Conservation (phyloP, 1,284 basidiomycete species). For the Omphalotus olearius region DNA sequence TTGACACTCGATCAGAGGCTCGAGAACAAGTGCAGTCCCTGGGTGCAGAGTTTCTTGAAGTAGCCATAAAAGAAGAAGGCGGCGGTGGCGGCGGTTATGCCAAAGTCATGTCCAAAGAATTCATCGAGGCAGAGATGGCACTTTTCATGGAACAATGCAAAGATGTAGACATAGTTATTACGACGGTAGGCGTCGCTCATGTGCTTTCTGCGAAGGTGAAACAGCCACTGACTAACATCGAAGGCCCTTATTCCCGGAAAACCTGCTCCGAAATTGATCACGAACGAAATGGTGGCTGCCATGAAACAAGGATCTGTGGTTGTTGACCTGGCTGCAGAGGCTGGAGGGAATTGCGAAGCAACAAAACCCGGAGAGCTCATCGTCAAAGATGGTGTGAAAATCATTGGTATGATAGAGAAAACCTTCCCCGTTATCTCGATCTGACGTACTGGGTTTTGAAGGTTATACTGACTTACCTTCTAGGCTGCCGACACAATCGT, state of each 20-base stretch:
- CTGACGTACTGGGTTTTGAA: conserved; percentile 22
- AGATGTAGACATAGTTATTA: conserved; percentile 84
- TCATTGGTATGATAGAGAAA: conserved; percentile 52
- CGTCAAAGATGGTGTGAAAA: conserved; percentile 68
- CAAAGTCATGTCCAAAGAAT: conserved; percentile 87
- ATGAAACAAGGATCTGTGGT: conserved; percentile 88
- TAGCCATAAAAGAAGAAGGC: conserved; percentile 73
- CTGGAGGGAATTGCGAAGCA: conserved; percentile 80
- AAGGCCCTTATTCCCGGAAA: conserved; percentile 76
- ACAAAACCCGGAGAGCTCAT: conserved; percentile 72
- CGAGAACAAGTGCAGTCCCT: conserved; percentile 85
- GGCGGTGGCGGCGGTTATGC: conserved; percentile 79
- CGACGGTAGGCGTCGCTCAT: conserved; percentile 55
- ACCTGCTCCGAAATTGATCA: conserved; percentile 80
- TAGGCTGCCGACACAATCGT: conserved; percentile 80
- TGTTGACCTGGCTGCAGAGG: conserved; percentile 81
- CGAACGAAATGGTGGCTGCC: conserved; percentile 75
- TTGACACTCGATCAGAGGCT: conserved; percentile 79
- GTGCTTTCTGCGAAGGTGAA: background rate
- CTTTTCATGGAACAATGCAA: conserved; percentile 82
- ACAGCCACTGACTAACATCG: background rate
- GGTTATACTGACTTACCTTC: conserved; percentile 82
- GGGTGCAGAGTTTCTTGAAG: conserved; percentile 83
- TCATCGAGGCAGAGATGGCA: conserved; percentile 85
- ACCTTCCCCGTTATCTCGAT: background rate